These are phyloP conservation scores for Ganoderma resinaceum DNA, from an alignment of 1,284 basidiomycete genomes.

Conservation along the genomic window DNA sequence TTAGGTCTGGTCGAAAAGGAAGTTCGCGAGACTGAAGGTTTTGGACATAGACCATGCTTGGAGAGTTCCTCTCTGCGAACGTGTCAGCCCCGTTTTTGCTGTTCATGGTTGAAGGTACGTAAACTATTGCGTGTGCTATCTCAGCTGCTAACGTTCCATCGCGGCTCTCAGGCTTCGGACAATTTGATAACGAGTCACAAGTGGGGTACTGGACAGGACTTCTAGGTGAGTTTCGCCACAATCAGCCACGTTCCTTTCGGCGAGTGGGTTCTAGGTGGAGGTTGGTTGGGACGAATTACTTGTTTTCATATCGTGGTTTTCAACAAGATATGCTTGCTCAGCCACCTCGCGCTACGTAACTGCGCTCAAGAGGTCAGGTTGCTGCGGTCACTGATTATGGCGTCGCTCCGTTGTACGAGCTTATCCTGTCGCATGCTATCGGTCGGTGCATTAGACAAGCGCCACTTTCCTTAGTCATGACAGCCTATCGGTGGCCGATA, in stretches of 20 bases:
- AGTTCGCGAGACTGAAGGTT: conserved; percentile 9
- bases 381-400: neutral
- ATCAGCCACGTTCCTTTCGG: neutral
- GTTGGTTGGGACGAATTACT: neutral
- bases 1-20: neutral
- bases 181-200: conserved; percentile 71
- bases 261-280: neutral
- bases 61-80: conserved; percentile 92
- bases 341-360: neutral
- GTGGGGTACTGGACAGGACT: conserved; percentile 89
- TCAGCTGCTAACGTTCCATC: neutral
- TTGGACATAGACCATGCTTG: conserved; percentile 79
- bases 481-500: neutral
- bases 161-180: conserved; percentile 63
- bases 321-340: neutral
- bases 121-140: conserved; percentile 14
- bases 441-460: neutral
- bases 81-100: conserved; percentile 89
- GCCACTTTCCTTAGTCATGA: neutral
- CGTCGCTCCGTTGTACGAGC: neutral
- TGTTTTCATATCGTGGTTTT: neutral
- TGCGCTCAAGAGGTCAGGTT: neutral
- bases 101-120: conserved; percentile 90
- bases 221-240: conserved; percentile 55
- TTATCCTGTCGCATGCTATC: neutral